Evolutionary conservation across 2,329 filamentous ascomycete species (phyloP).

Genomic region (Capronia epimyces): DNA sequence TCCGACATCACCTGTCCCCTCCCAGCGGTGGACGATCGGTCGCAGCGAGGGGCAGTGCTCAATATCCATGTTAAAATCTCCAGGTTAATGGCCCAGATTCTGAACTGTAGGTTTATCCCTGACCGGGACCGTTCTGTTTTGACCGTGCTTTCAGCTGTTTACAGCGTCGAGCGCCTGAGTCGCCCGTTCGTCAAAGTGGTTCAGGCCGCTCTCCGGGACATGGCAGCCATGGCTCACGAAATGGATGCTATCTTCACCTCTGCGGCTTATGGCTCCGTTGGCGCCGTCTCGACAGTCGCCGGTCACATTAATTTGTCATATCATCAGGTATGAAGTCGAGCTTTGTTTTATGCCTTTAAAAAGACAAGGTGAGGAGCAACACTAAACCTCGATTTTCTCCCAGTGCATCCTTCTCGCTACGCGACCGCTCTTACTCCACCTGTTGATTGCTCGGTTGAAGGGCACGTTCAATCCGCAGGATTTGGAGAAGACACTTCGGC

Average conservation of each 20-base stretch:
- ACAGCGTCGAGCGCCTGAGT: constrained; percentile 1
- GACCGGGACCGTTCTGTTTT: background rate
- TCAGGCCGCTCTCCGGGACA: background rate
- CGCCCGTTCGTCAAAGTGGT: background rate
- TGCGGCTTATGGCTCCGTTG: background rate
- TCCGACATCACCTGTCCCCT: constrained; percentile 47
- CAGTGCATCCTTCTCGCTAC: constrained; percentile 3
- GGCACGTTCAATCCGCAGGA: background rate
- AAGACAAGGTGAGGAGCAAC: too few species aligned
- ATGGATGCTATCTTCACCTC: constrained; percentile 1
- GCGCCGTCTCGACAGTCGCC: constrained; percentile 1
- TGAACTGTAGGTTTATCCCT: constrained; percentile 38
- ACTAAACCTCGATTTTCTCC: too few species aligned
- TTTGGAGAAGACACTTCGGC: background rate
- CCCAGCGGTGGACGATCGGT: constrained; percentile 39
- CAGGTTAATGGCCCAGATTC: constrained; percentile 43
- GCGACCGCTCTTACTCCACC: background rate
- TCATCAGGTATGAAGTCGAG: background rate
- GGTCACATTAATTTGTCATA: background rate
- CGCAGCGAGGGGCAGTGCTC: constrained; percentile 39
- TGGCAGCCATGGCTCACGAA: constrained; percentile 2
- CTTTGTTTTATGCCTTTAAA: too few species aligned
- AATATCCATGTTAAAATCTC: constrained; percentile 46
- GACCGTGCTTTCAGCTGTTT: background rate
- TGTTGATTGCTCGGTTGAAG: background rate